phyloP scores from a whole-genome alignment of 495 filamentous ascomycete genomes.

The Penicillium lividum region DNA sequence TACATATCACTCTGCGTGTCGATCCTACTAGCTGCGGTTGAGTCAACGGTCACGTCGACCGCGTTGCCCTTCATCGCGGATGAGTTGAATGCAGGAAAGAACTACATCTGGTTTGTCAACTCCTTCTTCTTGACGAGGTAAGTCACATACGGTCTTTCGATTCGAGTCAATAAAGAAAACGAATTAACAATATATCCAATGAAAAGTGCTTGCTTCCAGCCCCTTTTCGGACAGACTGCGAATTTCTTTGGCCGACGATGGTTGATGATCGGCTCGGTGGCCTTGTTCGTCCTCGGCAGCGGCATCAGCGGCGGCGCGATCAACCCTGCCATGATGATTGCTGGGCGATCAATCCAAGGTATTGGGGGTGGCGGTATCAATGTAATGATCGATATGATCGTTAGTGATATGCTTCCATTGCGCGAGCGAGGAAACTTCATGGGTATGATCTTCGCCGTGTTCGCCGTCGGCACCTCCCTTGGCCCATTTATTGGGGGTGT shows the following conservation, averaged over 20 bases:
- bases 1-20: too few relatives aligned
- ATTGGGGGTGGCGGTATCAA: slow-evolving; percentile 36
- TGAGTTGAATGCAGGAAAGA: neutral
- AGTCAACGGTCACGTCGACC: neutral
- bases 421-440: slow-evolving; percentile 24
- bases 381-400: slow-evolving; percentile 33
- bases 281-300: slow-evolving; percentile 42
- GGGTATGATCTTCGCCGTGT: slow-evolving; percentile 5
- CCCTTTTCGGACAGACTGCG: slow-evolving; percentile 41
- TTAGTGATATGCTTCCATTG: slow-evolving; percentile 36
- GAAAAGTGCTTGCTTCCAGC: slow-evolving; percentile 11
- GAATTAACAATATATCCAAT: too few relatives aligned
- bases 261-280: slow-evolving; percentile 36
- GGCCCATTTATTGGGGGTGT: slow-evolving; percentile 34
- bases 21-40: neutral
- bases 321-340: slow-evolving; percentile 19
- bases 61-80: neutral
- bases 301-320: slow-evolving; percentile 33
- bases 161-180: too few relatives aligned
- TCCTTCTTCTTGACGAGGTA: neutral
- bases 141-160: neutral
- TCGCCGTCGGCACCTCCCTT: slow-evolving; percentile 25
- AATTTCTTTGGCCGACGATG: slow-evolving; percentile 55
- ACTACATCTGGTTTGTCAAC: neutral
- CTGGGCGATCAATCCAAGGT: slow-evolving; percentile 39